Base-by-base conservation (phyloP, 2,329 filamentous ascomycete species). In the Fusarium chuoi region DNA sequence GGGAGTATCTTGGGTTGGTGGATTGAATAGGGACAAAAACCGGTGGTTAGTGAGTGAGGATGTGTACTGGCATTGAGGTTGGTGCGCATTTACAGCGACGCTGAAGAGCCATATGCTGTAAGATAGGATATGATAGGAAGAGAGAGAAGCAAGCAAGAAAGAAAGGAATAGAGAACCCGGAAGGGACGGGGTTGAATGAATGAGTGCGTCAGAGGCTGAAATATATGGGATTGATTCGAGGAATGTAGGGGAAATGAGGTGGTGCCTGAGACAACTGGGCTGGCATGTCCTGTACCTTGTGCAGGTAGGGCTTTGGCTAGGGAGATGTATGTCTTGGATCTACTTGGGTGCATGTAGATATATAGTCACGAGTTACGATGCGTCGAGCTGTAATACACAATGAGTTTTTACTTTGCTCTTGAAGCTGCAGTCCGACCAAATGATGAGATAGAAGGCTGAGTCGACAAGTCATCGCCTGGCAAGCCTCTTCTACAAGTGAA, bases 221-320 rank as follows among this genome's bases (percentile, higher is more conserved):
- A 39, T 73, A 72, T 71, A 59, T 41, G 22, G 49, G 42, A 24
- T 62, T 14, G 42, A 18, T 33, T 41, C 28, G 57, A 70, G 71
- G 71, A 71, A 74, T 71, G 71, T 24, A 44, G 48, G 26, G 62
- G 71, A 73, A 62, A 74, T 74, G 71, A 64, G 36, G 36, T n/a
- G 28, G 33, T 54, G 35, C 55, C 58, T 68, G 46, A 74, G 67
- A 74, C 71, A 74, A 51, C 36, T 59, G 56, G 57, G 15, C 33
- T 65, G 64, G 51, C 42, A 61, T 65, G 55, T 39, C 52, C 28
- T 48, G 46, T 49, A 51, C 30, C 30, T 51, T 24, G 48, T 51
- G 44, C 17, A 6, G 42, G 11, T 17, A 45, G 42, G 42, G 42
- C 24, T 45, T 45, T 45, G 11, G 42, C 46, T 51, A 51, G 30